Evolutionary conservation across 805 yeast genomes (phyloP), one percentile per base, ranked within the genome.

Genomic region (Wickerhamomyces queroliae): DNA sequence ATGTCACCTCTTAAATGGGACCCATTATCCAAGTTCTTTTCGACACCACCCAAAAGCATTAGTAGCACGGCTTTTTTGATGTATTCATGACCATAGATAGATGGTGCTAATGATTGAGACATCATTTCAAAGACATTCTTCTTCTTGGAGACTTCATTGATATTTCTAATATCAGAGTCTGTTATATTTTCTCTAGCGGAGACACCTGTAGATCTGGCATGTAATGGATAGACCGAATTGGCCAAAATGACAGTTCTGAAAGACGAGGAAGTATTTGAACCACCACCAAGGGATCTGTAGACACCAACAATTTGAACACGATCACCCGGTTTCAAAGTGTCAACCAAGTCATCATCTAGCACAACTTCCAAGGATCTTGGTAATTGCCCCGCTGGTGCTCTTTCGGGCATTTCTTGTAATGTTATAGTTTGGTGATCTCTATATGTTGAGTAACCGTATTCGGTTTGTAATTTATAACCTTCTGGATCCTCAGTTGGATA

Each of bases 1-100:
- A 93, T 91, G 65, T 93, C 99, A 68, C 99, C 99, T 72, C 99
- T 83, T 55, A 93, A 78, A 64, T 93, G 98, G 5, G 97, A 83
- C 8, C 99, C 99, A 55, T 91, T 91, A 33, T 80, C 91, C 52
- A 93, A 69, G 61, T 91, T 91, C 64, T 91, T 91, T 55, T 93
- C 97, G 28, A 82, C 80, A 58, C 99, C 99, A 38, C 98, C 97
- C 41, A 93, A 66, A 40, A 93, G 67, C 95, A 89, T 86, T 42
- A 93, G 70, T 38, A 93, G 65, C 30, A 93, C 90, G 0, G 98
- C 97, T 56, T 83, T 80, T 59, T 93, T 93, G 58, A 93, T 87
- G 55, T 82, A 77, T 27, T 85, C 95, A 56, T 87, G 91, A 2
- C 98, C 98, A 61, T 83, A 93, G 52, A 93, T 93, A 7, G 96